These are phyloP conservation scores for Podaxis rugospora DNA, from an alignment of 768 basidiomycete species.

Conservation along the genomic window DNA sequence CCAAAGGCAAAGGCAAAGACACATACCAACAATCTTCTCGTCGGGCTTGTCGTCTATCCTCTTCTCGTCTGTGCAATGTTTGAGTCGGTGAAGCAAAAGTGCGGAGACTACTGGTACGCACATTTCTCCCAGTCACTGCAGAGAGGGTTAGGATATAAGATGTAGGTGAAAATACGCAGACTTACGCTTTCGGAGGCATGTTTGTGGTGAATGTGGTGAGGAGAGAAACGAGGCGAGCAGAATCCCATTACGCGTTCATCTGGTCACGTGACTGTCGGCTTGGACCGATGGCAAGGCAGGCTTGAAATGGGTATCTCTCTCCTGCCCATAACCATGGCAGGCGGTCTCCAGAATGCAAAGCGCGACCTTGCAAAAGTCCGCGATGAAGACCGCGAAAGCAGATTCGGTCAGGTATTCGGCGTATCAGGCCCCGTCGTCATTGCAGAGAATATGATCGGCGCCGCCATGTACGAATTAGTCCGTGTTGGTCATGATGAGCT, in stretches of 20 bases:
- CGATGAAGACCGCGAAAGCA: constrained; percentile 87
- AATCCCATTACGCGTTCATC: constrained; percentile 28
- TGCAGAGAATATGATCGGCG: constrained; percentile 92
- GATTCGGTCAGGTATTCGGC: constrained; percentile 85
- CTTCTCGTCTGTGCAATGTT: constrained; percentile 63
- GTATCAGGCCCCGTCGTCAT: constrained; percentile 99
- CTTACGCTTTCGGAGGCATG: constrained; percentile 97
- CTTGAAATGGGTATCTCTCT: background rate
- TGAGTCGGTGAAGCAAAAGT: background rate
- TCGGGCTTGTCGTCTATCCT: constrained; percentile 83
- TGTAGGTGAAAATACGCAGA: constrained; percentile 16
- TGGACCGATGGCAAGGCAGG: background rate
- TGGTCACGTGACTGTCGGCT: constrained; percentile 19
- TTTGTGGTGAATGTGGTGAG: constrained; percentile 24
- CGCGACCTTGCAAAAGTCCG: constrained; percentile 81
- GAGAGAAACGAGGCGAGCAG: constrained; percentile 7
- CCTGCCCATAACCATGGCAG: constrained; percentile 62
- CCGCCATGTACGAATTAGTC: constrained; percentile 97
- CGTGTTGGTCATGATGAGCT: constrained; percentile 98
- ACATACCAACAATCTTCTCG: constrained; percentile 86
- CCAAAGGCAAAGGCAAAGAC: background rate
- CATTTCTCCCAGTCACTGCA: constrained; percentile 98
- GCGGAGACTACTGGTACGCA: constrained; percentile 30
- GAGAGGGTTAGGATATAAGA: constrained; percentile 6
- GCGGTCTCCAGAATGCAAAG: constrained; percentile 89